Percentiles rank a stretch among this genome's conserved stretches.
phyloP scores from a whole-genome alignment of 1,139 yeast species.

The Yamadazyma atmosphaerica region DNA sequence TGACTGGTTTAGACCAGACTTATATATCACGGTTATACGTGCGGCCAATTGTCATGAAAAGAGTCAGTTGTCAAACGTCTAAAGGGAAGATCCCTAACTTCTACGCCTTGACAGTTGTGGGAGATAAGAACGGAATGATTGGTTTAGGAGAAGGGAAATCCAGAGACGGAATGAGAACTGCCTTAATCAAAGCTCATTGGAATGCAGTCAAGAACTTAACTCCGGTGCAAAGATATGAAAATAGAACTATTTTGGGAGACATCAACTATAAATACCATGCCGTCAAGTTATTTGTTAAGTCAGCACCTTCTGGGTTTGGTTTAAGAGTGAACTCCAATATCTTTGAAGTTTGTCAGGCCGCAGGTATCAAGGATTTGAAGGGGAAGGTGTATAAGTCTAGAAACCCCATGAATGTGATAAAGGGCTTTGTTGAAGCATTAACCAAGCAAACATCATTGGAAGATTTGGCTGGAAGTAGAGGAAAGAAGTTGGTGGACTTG shows the following conservation, averaged over 20 bases:
- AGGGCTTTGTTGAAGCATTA: constrained; percentile 87
- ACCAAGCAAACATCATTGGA: constrained; percentile 78
- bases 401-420: constrained; percentile 92
- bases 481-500: constrained; percentile 92
- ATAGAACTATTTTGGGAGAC: constrained; percentile 88
- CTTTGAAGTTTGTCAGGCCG: constrained; percentile 89
- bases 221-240: constrained; percentile 82
- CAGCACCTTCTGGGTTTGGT: constrained; percentile 95
- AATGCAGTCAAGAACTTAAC: constrained; percentile 86
- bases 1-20: constrained; percentile 72
- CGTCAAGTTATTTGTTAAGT: constrained; percentile 73
- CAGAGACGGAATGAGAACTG: constrained; percentile 72
- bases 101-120: constrained; percentile 87
- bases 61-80: constrained; percentile 89
- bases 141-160: constrained; percentile 97
- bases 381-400: constrained; percentile 92
- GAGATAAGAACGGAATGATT: constrained; percentile 90
- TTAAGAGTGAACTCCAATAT: constrained; percentile 88
- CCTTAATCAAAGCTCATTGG: constrained; percentile 88
- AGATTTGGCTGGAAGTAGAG: constrained; percentile 89
- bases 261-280: constrained; percentile 86
- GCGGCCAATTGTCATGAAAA: constrained; percentile 69
- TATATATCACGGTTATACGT: constrained; percentile 66
- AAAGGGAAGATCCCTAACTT: constrained; percentile 89
- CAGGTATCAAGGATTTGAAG: constrained; percentile 90